Conservation (phyloP, 495 filamentous ascomycete genomes). For the Cetradonia linearis region DNA sequence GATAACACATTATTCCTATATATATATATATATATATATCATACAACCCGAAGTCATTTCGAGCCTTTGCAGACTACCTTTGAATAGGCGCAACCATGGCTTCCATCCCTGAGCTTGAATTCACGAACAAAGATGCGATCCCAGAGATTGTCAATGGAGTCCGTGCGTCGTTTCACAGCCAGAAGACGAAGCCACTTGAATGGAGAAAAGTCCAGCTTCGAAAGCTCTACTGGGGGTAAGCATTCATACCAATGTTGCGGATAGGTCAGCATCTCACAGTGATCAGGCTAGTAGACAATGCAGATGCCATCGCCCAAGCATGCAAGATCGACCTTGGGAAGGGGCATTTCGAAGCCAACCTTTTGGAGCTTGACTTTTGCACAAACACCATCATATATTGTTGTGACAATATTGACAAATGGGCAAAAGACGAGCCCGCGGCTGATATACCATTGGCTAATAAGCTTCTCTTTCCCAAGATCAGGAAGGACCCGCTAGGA, state of each 20-base stretch:
- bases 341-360: conserved; percentile 53
- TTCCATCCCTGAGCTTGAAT: conserved; percentile 47
- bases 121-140: conserved; percentile 58
- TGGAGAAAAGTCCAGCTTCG: conserved; percentile 79
- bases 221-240: conserved; percentile 84
- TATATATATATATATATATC: neutral
- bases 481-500: conserved; percentile 84
- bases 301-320: conserved; percentile 56
- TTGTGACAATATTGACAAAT: conserved; percentile 64
- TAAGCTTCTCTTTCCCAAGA: conserved; percentile 57
- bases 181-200: conserved; percentile 70
- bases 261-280: neutral
- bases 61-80: neutral
- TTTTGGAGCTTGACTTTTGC: conserved; percentile 64
- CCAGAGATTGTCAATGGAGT: conserved; percentile 44
- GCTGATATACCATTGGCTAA: conserved; percentile 58
- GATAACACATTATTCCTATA: neutral
- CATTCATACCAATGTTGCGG: neutral
- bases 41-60: neutral
- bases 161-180: conserved; percentile 56
- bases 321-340: conserved; percentile 66
- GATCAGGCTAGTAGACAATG: conserved; percentile 59
- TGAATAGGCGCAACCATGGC: neutral
- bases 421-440: conserved; percentile 70
- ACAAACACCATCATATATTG: conserved; percentile 70